phyloP scores from a whole-genome alignment of 129 eudicot species.

The Centella asiatica region DNA sequence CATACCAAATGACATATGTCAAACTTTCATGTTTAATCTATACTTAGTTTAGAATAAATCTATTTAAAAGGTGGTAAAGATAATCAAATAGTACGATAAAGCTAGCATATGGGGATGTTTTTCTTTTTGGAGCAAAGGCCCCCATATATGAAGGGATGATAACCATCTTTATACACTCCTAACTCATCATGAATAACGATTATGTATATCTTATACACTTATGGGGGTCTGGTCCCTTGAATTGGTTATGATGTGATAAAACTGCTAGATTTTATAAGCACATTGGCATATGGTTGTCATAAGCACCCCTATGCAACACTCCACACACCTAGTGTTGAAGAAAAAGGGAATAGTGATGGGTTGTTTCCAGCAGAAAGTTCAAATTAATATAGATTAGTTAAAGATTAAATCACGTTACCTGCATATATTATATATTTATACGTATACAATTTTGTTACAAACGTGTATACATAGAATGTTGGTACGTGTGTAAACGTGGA shows the following conservation, averaged over 20 bases:
- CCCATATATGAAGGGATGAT: slow-evolving; percentile 10
- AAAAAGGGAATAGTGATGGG: not conserved
- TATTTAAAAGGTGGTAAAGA: not conserved
- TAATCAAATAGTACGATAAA: not conserved
- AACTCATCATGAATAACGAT: not conserved
- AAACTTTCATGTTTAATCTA: not conserved
- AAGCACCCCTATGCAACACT: slow-evolving; percentile 3
- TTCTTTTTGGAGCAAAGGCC: slow-evolving; percentile 17
- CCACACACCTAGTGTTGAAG: not conserved
- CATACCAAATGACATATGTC: not conserved
- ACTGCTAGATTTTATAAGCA: not conserved
- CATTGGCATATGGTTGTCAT: slow-evolving; percentile 19
- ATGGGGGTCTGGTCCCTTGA: not conserved
- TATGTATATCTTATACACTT: no score
- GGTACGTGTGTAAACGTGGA: no score
- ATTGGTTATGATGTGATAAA: not conserved
- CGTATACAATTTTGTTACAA: no score
- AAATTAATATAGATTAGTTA: not conserved
- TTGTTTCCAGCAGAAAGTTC: not conserved
- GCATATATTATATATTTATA: no score
- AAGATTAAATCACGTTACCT: no score
- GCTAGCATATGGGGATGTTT: slow-evolving; percentile 16
- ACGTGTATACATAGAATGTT: no score
- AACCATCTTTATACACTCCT: slow-evolving; percentile 4
- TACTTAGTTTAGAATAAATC: not conserved